Conservation (phyloP, 768 basidiomycete genomes). For the Melanogaster broomeanus region DNA sequence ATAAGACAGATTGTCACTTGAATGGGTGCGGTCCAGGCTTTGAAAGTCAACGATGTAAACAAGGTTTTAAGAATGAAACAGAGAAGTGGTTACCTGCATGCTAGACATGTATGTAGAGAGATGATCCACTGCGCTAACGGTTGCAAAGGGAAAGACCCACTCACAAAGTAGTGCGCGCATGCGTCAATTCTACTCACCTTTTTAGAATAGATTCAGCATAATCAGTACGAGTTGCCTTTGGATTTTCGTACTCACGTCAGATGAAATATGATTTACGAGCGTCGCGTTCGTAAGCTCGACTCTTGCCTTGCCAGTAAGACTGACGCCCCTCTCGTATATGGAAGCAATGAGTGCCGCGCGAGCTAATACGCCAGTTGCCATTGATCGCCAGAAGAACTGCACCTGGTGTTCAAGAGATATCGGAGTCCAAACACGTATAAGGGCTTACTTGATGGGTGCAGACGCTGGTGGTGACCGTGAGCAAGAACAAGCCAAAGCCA, state of each 20-base stretch:
- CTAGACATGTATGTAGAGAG: conserved; percentile 26
- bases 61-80: not conserved
- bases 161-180: conserved; percentile 73
- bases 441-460: conserved; percentile 59
- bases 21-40: conserved; percentile 70
- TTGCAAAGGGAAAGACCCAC: conserved; percentile 24
- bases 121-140: not conserved
- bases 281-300: conserved; percentile 60
- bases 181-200: conserved; percentile 59
- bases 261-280: conserved; percentile 62
- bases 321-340: conserved; percentile 69
- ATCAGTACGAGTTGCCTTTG: no score
- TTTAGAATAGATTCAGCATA: not conserved
- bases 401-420: not conserved
- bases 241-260: conserved; percentile 50
- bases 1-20: conserved; percentile 62
- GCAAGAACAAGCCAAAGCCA: conserved; percentile 53
- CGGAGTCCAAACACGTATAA: not conserved
- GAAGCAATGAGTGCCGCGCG: conserved; percentile 68
- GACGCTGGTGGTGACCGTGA: conserved; percentile 54
- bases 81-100: conserved; percentile 38
- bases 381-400: conserved; percentile 72
- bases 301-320: conserved; percentile 65
- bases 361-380: conserved; percentile 64
- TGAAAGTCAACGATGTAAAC: conserved; percentile 1